Conservation (phyloP, 805 yeast genomes). For the Metschnikowia peoriensis region DNA sequence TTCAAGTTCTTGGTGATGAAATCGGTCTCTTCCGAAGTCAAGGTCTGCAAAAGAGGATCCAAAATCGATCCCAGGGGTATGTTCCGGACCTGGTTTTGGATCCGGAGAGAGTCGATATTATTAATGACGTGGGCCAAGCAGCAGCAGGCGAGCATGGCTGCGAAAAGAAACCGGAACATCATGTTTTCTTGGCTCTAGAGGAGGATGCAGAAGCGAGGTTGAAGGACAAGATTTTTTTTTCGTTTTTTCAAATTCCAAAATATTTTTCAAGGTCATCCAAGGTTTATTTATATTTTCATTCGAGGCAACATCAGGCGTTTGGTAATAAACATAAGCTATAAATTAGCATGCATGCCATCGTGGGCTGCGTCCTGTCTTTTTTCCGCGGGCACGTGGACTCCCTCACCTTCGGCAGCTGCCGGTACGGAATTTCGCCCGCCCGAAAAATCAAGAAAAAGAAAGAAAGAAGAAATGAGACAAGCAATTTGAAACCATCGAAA, state of each 20-base stretch:
- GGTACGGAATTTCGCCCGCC: neutral
- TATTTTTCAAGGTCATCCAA: no score
- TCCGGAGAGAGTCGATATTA: constrained; percentile 25
- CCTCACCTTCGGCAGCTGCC: neutral
- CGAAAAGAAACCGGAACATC: constrained; percentile 10
- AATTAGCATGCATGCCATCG: neutral
- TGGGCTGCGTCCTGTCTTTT: neutral
- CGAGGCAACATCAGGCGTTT: neutral
- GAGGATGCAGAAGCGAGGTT: neutral
- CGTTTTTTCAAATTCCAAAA: neutral
- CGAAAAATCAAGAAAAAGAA: neutral
- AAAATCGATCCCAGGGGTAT: constrained; percentile 16
- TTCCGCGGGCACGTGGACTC: neutral
- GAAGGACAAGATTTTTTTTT: neutral
- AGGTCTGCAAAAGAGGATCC: constrained; percentile 25
- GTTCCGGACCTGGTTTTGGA: constrained; percentile 20
- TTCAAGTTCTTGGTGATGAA: constrained; percentile 28
- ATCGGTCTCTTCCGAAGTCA: constrained; percentile 27
- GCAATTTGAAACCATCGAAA: neutral
- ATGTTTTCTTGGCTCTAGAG: neutral
- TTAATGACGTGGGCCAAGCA: constrained; percentile 23
- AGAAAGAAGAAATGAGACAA: neutral
- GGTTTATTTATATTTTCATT: neutral
- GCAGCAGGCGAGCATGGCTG: constrained; percentile 11
- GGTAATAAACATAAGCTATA: neutral